Conservation (phyloP, 148 eudicot genomes). For the Mesembryanthemum crystallinum region DNA sequence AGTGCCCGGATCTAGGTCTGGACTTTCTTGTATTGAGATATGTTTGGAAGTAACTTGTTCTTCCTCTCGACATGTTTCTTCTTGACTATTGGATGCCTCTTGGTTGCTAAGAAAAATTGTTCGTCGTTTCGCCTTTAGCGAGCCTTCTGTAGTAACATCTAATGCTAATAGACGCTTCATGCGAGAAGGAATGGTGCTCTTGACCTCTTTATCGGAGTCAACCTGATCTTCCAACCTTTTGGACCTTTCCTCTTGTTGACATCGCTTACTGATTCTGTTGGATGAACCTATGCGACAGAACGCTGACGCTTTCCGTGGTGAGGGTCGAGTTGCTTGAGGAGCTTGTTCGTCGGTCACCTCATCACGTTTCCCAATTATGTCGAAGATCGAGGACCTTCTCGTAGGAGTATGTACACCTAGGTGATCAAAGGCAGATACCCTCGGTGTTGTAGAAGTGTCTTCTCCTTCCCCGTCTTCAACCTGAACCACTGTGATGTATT, state of each 20-base stretch:
- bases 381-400: not conserved
- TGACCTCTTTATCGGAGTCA: not conserved
- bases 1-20: too few relatives aligned
- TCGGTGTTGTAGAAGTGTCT: not conserved
- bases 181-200: not conserved
- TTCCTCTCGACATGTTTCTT: not conserved
- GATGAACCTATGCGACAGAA: not conserved
- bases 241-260: not conserved
- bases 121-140: not conserved
- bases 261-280: not conserved
- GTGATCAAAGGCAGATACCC: not conserved
- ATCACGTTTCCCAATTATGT: too few relatives aligned
- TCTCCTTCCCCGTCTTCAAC: not conserved
- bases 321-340: not conserved
- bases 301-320: not conserved
- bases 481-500: not conserved
- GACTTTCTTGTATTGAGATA: not conserved
- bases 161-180: not conserved
- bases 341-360: not conserved
- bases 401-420: not conserved
- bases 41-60: not conserved
- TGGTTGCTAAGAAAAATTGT: not conserved
- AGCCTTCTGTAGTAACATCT: not conserved
- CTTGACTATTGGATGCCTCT: not conserved
- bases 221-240: not conserved